Base-by-base conservation (phyloP, 208 protist species). In the Novymonas esmeraldas region DNA sequence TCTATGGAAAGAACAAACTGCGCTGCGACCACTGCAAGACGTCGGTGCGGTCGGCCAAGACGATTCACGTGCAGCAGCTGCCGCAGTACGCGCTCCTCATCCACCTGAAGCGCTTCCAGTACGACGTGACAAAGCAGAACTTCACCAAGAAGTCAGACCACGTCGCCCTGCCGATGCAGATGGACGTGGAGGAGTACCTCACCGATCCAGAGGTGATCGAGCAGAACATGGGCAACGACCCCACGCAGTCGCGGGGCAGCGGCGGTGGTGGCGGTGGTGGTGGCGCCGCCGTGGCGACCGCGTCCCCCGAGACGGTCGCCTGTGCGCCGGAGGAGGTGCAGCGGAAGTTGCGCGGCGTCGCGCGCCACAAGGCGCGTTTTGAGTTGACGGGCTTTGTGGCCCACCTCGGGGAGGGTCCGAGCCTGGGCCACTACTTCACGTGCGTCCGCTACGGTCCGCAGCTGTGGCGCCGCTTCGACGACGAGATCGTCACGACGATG, bases 21-120 rank as follows among this genome's bases (percentile, higher is more conserved):
- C 74, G 82, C 64, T 97, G 92, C 71, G 90, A 96, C 26, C 45
- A 58, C 28, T 98, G 94, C 65, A 71, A 73, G 26, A 73, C 59
- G 14, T 7, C 60, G 3, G 86, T 94, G 22, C 78, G 84, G 16
- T 92, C 91, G n/a, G 84, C 82, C n/a, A 87, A 85, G 58, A 84
- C 78, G 9, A 88, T 97, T 24, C 82, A 84, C 61, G 81, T 98
- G 42, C 84, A 95, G 78, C 80, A 84, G 52, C 76, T 93, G 11
- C 94, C 94, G 11, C 78, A 91, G 70, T 94, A 95, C 50, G 86
- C 86, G 11, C 76, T 98, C 14, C 65, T 95, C 10, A 78, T 98
- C 28, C 94, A 98, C 51, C 74, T 98, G 2, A 98, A 98, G 65
- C 83, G 94, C 10, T 98, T 98, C 76, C 91, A 91, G 33, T 97